Evolutionary conservation across 2,329 filamentous ascomycete species (phyloP).

Genomic region (Alternaria incomplexa): DNA sequence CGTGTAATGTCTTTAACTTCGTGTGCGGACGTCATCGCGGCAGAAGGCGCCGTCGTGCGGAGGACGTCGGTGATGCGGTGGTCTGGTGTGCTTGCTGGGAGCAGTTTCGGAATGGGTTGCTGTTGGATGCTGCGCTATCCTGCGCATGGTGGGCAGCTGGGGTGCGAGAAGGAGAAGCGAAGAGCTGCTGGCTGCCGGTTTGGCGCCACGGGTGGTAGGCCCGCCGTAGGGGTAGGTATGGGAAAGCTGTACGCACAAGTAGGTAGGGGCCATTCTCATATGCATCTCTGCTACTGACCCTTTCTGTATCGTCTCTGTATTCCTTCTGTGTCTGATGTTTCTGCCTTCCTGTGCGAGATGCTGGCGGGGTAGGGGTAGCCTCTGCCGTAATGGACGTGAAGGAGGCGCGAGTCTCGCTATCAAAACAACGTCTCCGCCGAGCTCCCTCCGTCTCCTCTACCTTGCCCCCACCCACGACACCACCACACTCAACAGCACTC

Average conservation of each 20-base stretch:
- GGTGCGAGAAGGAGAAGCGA: neutral
- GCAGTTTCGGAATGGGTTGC: neutral
- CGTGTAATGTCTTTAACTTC: slow-evolving; percentile 11
- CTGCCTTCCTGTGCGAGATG: slow-evolving; percentile 5
- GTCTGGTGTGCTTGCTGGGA: neutral
- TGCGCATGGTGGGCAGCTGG: neutral
- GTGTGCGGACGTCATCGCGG: neutral
- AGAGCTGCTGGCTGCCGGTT: neutral
- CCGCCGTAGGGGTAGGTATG: neutral
- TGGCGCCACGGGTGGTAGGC: neutral
- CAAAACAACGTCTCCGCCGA: slow-evolving; percentile 13
- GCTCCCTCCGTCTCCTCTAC: slow-evolving; percentile 8
- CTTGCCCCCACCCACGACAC: slow-evolving; percentile 13
- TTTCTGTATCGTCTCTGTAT: slow-evolving; percentile 13
- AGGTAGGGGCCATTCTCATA: slow-evolving; percentile 17
- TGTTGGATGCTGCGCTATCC: neutral
- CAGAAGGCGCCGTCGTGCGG: neutral
- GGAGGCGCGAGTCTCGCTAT: slow-evolving; percentile 9
- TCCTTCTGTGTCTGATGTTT: neutral
- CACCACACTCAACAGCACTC: slow-evolving; percentile 21
- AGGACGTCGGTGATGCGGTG: neutral
- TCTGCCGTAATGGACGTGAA: slow-evolving; percentile 4
- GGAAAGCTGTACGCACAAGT: neutral
- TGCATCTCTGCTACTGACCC: slow-evolving; percentile 16
- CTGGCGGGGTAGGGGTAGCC: slow-evolving; percentile 5